A percentile compares a stretch with the other conserved stretches of the same genome.
These are phyloP conservation scores for Cladosporium austrohemisphaericum DNA, from an alignment of 2,329 filamentous ascomycete species.

Conservation along the genomic window DNA sequence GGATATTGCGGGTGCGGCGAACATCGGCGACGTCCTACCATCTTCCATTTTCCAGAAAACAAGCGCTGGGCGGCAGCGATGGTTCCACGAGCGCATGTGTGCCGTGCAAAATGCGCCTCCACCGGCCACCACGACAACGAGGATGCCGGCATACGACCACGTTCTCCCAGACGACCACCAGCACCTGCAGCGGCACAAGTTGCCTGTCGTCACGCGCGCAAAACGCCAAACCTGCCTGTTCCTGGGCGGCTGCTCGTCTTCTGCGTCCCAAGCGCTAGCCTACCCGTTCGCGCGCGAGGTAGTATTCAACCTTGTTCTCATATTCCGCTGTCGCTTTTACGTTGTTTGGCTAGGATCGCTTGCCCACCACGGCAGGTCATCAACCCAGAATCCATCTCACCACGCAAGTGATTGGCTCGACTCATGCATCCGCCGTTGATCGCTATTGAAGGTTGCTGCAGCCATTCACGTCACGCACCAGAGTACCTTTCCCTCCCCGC, in stretches of 20 bases:
- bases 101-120: neutral
- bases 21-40: neutral
- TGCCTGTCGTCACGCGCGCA: conserved; percentile 6
- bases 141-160: neutral
- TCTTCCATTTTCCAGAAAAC: neutral
- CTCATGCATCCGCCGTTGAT: neutral
- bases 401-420: conserved; percentile 1
- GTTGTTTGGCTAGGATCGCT: conserved; percentile 11
- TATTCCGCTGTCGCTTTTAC: neutral
- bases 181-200: neutral
- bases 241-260: conserved; percentile 4
- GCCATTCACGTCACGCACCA: conserved; percentile 12
- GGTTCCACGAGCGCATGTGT: conserved; percentile 9
- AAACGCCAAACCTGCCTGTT: conserved; percentile 10
- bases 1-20: conserved; percentile 10
- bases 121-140: conserved; percentile 10
- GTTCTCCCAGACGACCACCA: conserved; percentile 7
- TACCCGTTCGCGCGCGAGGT: conserved; percentile 4
- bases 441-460: conserved; percentile 14
- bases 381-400: neutral
- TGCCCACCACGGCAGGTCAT: neutral
- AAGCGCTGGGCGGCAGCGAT: conserved; percentile 1
- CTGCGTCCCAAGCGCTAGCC: conserved; percentile 3
- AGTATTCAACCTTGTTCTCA: conserved; percentile 8
- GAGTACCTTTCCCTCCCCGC: conserved; percentile 4